phyloP scores from a whole-genome alignment of 2,329 filamentous ascomycete species.

The Colletotrichum ledebouriae region DNA sequence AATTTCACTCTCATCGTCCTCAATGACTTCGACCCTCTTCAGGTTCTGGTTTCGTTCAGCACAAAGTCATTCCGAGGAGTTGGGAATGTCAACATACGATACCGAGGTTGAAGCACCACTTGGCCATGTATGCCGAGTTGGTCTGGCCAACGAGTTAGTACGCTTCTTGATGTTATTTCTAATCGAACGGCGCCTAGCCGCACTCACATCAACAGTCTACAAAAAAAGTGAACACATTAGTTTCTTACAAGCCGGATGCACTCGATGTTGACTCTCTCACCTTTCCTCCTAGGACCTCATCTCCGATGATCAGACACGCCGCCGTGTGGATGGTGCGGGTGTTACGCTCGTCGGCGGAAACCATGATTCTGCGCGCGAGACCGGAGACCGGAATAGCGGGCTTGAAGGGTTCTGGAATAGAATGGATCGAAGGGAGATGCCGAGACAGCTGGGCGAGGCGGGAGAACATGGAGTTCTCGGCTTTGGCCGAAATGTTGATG shows the following conservation, averaged over 20 bases:
- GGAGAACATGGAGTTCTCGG: conserved; percentile 74
- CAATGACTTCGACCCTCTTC: conserved; percentile 91
- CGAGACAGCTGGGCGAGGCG: conserved; percentile 80
- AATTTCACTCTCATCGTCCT: conserved; percentile 92
- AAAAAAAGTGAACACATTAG: conserved; percentile 11
- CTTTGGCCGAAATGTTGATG: not conserved
- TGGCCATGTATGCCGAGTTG: conserved; percentile 74
- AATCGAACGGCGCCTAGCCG: not conserved
- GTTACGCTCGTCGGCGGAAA: conserved; percentile 66
- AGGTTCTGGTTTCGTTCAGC: conserved; percentile 65
- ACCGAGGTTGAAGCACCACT: conserved; percentile 73
- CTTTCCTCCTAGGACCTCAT: conserved; percentile 96
- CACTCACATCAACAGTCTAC: conserved; percentile 57
- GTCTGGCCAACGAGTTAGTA: conserved; percentile 58
- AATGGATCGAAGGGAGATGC: conserved; percentile 65
- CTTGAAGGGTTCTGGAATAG: conserved; percentile 47
- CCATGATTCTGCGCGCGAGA: conserved; percentile 57
- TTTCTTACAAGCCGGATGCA: not conserved
- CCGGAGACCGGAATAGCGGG: conserved; percentile 44
- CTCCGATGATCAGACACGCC: conserved; percentile 94
- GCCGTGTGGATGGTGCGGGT: conserved; percentile 86
- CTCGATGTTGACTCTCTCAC: conserved; percentile 61
- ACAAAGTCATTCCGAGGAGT: not conserved
- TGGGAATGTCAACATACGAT: conserved; percentile 60
- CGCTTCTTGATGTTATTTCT: conserved; percentile 6